Evolutionary conservation across 257 asterid genomes (phyloP).

Genomic region (Solanum piurae): DNA sequence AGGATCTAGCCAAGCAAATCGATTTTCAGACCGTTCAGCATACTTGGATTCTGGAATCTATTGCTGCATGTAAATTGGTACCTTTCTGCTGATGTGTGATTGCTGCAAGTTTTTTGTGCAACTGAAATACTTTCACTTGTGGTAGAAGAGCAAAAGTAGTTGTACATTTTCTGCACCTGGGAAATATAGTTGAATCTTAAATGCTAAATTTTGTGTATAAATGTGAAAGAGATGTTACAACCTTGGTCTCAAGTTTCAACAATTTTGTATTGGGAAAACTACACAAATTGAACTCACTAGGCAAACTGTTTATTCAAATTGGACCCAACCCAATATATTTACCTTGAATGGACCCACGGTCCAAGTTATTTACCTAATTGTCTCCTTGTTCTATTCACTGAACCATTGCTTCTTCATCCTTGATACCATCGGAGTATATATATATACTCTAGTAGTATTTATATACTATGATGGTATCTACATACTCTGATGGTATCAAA

Average conservation of each 20-base stretch:
- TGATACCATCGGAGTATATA: not conserved
- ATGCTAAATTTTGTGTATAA: not conserved
- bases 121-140: not conserved
- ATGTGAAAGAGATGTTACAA: not conserved
- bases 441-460: too few relatives aligned
- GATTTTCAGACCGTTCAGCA: conserved; percentile 41
- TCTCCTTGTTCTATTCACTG: not conserved
- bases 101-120: not conserved
- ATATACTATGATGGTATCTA: not conserved
- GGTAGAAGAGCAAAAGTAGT: not conserved
- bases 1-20: conserved; percentile 19
- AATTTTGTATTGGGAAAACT: not conserved
- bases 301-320: not conserved
- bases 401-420: too few relatives aligned
- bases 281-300: not conserved
- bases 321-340: not conserved
- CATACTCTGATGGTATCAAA: too few relatives aligned
- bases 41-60: conserved; percentile 87
- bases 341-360: not conserved
- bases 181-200: not conserved
- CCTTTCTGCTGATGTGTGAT: conserved; percentile 8
- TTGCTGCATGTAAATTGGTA: conserved; percentile 51
- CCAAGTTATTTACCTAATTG: not conserved
- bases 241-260: not conserved
- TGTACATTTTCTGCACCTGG: not conserved